Evolutionary conservation across 139 green algal genomes (phyloP), one percentile per base, ranked within the genome.

Genomic region (Pleodorina starrii): DNA sequence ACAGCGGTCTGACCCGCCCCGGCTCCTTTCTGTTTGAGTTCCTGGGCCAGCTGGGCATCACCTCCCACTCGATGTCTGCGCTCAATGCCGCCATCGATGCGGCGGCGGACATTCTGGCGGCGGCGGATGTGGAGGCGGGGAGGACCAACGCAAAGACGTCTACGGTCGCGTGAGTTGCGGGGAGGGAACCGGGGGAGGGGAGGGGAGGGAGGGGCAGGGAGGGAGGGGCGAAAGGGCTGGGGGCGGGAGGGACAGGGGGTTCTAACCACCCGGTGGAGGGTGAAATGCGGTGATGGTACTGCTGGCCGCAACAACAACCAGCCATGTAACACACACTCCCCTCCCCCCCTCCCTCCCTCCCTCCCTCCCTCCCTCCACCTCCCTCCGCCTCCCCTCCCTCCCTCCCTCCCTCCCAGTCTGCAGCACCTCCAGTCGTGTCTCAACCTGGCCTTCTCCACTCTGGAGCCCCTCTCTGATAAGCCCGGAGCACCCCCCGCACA

Each of bases 391-490:
- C 12, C 27, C 25, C 57, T 59, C 38, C 79, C 38, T 38, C 42
- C 10, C 59, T 27, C 40, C 81, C 81, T 29, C 27, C 60, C 43
- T 50, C 81, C 25, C 91, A 96, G 93, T 88, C 86, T 92, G 42
- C 83, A 93, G 43, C 88, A 94, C 50, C 57, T 95, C 82, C 90
- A 90, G 6, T 87, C 94, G 36, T 92, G 89, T 43, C 89, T 98
- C 19, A 90, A 90, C 74, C 88, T 97, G n/a, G 94, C 93, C 16
- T 97, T 97, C 68, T 83, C 74, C 63, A 96, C 91, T 17, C 36
- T 81, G 10, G 75, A 94, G 50, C 84, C 91, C 4, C 71, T 95
- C 48, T 72, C 16, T 38, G 76, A 87, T 36, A 54, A 50, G 40
- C 54, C 43, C 7, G 87, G 84, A 12, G 84, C 91, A 11, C 91